phyloP scores from a whole-genome alignment of 768 basidiomycete genomes.

The Podaxis sp. region DNA sequence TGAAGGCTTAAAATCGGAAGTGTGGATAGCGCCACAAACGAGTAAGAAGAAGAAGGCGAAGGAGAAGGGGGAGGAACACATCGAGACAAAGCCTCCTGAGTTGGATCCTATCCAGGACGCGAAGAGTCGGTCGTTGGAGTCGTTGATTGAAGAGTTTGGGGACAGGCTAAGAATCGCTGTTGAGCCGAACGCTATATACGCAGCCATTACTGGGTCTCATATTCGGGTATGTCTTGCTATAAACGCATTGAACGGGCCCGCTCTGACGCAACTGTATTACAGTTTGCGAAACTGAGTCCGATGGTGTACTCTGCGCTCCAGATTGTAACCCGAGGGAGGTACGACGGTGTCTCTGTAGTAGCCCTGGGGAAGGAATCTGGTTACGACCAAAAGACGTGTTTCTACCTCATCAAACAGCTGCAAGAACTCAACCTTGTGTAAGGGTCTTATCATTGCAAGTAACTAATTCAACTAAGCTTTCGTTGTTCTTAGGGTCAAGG shows the following conservation, averaged over 20 bases:
- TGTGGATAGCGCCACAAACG: constrained; percentile 75
- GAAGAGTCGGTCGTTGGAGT: constrained; percentile 49
- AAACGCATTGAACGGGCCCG: background rate
- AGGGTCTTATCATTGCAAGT: constrained; percentile 20
- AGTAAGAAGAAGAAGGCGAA: constrained; percentile 66
- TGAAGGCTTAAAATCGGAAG: constrained; percentile 55
- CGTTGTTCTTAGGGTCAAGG: constrained; percentile 54
- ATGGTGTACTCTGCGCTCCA: constrained; percentile 86
- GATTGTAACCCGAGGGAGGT: constrained; percentile 78
- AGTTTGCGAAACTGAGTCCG: constrained; percentile 80
- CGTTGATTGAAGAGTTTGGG: constrained; percentile 57
- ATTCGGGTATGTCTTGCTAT: constrained; percentile 54
- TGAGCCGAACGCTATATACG: constrained; percentile 70
- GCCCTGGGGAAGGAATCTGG: constrained; percentile 73
- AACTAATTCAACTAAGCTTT: background rate
- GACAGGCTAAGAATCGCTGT: constrained; percentile 70
- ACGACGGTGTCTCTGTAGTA: constrained; percentile 74
- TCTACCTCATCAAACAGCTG: constrained; percentile 79
- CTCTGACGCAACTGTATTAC: constrained; percentile 5
- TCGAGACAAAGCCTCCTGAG: constrained; percentile 40
- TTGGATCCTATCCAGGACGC: constrained; percentile 58
- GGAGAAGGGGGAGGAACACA: constrained; percentile 48
- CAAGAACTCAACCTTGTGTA: constrained; percentile 74
- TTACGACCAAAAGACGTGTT: constrained; percentile 89
- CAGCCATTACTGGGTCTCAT: constrained; percentile 83